phyloP scores from a whole-genome alignment of 495 filamentous ascomycete genomes.

The Pseudoneurospora amorphoporcata region DNA sequence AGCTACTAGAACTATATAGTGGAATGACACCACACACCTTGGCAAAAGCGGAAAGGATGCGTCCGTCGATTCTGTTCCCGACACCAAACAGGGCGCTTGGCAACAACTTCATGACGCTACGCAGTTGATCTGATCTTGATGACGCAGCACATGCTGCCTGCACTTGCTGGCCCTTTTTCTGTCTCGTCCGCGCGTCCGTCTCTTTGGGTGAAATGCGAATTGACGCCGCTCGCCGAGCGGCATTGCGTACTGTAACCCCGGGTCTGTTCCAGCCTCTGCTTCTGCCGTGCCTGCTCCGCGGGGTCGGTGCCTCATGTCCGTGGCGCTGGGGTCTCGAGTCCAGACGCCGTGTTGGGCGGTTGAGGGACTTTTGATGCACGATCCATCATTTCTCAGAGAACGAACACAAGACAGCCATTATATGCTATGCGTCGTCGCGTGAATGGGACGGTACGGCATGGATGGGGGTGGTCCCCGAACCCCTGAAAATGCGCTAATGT shows the following conservation, averaged over 20 bases:
- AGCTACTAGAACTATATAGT: not conserved
- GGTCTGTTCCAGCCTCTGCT: not conserved
- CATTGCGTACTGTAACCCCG: not conserved
- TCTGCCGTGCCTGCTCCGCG: not conserved
- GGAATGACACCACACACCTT: not conserved
- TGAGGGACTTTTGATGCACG: not conserved
- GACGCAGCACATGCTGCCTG: not conserved
- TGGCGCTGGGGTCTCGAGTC: not conserved
- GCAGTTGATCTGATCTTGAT: not conserved
- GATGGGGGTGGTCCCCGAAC: not conserved
- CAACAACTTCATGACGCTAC: not conserved
- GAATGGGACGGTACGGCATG: not conserved
- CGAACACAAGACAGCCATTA: not conserved
- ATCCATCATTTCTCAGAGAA: not conserved
- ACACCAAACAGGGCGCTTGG: not conserved
- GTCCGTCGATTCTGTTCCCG: not conserved
- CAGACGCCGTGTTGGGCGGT: not conserved
- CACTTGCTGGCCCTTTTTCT: not conserved
- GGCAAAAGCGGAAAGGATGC: not conserved
- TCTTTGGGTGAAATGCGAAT: not conserved
- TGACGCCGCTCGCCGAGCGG: not conserved
- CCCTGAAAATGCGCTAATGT: not conserved
- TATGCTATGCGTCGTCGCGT: slow-evolving; percentile 1
- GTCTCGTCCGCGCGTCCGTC: not conserved
- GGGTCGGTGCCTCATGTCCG: not conserved